Evolutionary conservation across 2,329 filamentous ascomycete species (phyloP).

Genomic region (Epichloe baconii): DNA sequence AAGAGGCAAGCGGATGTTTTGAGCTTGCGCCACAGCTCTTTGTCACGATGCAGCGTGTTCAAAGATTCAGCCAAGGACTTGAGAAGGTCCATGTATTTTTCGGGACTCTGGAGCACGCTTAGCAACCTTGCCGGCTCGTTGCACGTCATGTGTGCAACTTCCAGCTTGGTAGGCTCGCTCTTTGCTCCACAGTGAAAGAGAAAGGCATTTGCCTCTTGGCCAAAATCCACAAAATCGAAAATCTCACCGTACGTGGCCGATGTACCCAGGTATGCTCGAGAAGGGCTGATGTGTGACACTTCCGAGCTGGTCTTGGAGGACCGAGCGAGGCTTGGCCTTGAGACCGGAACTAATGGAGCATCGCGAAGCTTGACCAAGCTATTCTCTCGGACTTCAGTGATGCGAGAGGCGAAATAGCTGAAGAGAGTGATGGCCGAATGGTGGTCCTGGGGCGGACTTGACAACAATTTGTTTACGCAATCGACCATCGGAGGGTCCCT

Average conservation of each 20-base stretch:
- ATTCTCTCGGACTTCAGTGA: constrained; percentile 56
- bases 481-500: constrained; percentile 64
- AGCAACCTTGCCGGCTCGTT: constrained; percentile 72
- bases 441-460: constrained; percentile 55
- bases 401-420: constrained; percentile 66
- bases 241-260: constrained; percentile 66
- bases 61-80: constrained; percentile 67
- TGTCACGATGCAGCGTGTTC: constrained; percentile 60
- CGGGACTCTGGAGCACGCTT: constrained; percentile 62
- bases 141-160: constrained; percentile 75
- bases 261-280: constrained; percentile 66
- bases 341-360: constrained; percentile 60
- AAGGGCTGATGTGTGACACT: constrained; percentile 43
- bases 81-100: constrained; percentile 78
- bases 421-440: constrained; percentile 61
- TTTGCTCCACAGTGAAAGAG: constrained; percentile 82
- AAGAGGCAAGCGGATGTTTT: constrained; percentile 64
- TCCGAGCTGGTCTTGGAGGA: constrained; percentile 22
- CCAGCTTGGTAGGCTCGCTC: constrained; percentile 73
- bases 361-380: constrained; percentile 47
- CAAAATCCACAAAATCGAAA: constrained; percentile 95
- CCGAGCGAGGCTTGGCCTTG: constrained; percentile 16
- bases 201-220: constrained; percentile 75
- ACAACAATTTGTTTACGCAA: constrained; percentile 62
- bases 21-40: constrained; percentile 63